Evolutionary conservation across 1,139 yeast species (phyloP), one percentile per base, ranked within the genome.

Genomic region (Pichia kudriavzevii): DNA sequence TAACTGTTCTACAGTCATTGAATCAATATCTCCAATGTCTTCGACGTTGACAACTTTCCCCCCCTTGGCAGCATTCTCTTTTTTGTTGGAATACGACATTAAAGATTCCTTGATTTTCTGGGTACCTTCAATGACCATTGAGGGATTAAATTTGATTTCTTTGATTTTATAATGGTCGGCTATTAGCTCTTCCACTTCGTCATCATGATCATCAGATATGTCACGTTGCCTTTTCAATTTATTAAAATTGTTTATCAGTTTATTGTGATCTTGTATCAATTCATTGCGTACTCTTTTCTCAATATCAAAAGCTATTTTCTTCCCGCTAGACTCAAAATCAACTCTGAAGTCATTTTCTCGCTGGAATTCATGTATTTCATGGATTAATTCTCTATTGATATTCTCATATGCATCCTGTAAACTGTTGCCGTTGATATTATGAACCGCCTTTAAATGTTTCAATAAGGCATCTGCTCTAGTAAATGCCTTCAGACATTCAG

Each of bases 401-500:
- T 29, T 29, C 4, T 50, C 49, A 20, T 42, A 42, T 1, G 46
- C 38, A 10, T 46, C 50, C 12, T 38, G 35, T 13, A 45, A 31
- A 22, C 40, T 43, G 21, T 39, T 44, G 6, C 56, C 42, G n/a
- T 62, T 66, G 2, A 65, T 63, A 39, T 74, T 79, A 49, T 79
- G 87, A 2, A 69, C 79, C 0, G 76, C 69, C 33, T 75, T 66
- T 36, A 79, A 64, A 52, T 81, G 91, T 47, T 73, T 69, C 11
- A 79, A 69, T 43, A 81, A 60, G 1, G 79, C 81, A 43, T 75
- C 83, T 1, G 77, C 63, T 38, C 79, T 55, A 1, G 74, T 66
- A 48, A 78, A 79, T 34, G 67, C 68, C 41, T 73, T 67, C 39
- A 69, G 72, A 56, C 91, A 81, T 48, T 78, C 85, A 1, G 85